These are phyloP conservation scores for Agrocybe pediades DNA, from an alignment of 768 basidiomycete species.

Conservation along the genomic window DNA sequence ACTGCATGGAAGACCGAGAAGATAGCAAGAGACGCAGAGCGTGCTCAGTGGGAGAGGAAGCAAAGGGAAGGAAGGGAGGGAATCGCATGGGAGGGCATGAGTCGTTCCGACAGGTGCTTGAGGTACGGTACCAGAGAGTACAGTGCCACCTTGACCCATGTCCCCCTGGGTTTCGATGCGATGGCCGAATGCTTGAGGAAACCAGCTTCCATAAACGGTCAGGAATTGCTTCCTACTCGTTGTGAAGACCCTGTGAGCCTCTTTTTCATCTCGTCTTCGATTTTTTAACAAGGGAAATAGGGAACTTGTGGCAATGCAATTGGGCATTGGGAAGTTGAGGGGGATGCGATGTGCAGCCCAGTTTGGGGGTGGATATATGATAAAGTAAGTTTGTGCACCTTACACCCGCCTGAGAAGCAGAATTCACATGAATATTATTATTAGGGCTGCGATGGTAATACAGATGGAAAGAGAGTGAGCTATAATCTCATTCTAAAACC, in stretches of 20 bases:
- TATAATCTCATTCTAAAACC: constrained; percentile 21
- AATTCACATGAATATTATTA: background rate
- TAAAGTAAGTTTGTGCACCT: background rate
- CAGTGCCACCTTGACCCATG: constrained; percentile 11
- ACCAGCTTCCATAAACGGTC: constrained; percentile 12
- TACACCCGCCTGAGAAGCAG: no score
- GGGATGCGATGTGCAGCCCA: background rate
- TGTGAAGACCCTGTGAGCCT: constrained; percentile 7
- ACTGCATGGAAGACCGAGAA: background rate
- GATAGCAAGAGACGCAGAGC: background rate
- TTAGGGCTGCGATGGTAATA: background rate
- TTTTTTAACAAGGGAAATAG: background rate
- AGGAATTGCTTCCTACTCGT: constrained; percentile 6
- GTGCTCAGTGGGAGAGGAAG: background rate
- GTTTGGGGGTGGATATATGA: background rate
- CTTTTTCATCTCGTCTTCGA: background rate
- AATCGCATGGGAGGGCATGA: background rate
- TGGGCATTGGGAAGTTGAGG: background rate
- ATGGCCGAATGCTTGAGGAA: constrained; percentile 15
- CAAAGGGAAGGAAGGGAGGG: background rate
- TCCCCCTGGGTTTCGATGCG: constrained; percentile 12
- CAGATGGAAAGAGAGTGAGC: background rate
- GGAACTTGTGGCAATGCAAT: background rate
- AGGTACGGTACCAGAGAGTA: constrained; percentile 19
- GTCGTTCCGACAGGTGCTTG: constrained; percentile 3